These are phyloP conservation scores for Citrus mangshanensis DNA, from an alignment of 345 rosid species.

Conservation along the genomic window DNA sequence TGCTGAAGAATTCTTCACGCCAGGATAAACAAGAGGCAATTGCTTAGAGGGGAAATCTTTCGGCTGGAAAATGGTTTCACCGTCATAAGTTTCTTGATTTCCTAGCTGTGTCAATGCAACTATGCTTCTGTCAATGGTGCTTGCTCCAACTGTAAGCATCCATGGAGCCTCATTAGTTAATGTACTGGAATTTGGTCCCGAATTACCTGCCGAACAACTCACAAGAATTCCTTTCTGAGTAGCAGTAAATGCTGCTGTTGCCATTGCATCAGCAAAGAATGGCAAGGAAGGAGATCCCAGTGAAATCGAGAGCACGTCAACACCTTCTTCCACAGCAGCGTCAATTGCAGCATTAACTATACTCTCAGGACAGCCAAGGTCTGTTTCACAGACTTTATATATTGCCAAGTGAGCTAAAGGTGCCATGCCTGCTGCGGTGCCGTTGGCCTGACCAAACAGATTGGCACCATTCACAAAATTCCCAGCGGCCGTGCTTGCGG, in stretches of 20 bases:
- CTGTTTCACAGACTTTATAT: no score
- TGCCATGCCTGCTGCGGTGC: no score
- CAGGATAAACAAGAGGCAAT: neutral
- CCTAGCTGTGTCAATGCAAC: neutral
- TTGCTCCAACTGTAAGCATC: neutral
- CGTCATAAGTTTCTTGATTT: neutral
- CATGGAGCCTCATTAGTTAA: neutral
- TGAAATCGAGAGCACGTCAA: neutral
- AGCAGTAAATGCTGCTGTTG: neutral
- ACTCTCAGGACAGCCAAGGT: no score
- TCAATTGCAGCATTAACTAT: no score
- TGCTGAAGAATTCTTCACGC: neutral
- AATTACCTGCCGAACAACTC: neutral
- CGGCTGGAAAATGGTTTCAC: neutral
- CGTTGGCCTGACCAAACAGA: no score
- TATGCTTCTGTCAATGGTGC: neutral
- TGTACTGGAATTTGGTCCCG: neutral
- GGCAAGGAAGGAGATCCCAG: neutral
- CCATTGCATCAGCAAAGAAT: neutral
- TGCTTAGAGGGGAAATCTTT: neutral
- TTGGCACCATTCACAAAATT: no score
- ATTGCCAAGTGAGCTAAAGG: no score
- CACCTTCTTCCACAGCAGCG: neutral
- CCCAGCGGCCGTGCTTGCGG: no score
- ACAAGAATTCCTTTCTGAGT: neutral